Base-by-base conservation (phyloP, 2,329 filamentous ascomycete genomes). In the Ophiostoma australiae region DNA sequence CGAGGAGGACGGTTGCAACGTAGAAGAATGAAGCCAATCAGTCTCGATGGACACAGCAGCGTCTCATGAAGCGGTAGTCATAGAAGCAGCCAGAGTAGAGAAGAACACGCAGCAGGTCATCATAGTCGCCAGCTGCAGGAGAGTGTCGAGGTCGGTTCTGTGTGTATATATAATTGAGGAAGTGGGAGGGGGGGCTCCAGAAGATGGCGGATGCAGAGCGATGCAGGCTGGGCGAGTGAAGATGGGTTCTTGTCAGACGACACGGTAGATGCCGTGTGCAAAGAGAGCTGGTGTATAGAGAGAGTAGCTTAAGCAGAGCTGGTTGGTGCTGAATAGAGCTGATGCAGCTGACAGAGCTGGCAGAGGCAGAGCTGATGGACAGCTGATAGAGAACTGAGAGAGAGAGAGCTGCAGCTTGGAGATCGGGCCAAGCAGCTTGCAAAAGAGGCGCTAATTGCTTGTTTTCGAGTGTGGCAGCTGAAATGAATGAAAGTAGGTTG, bases 41-140 rank as follows among this genome's bases (percentile, higher is more conserved):
- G 63, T 66, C 63, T 33, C 41, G n/a, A 15, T 11, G 13, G 23
- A 15, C 7, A 31, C 37, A 63, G 41, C 31, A 15, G 20, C 63
- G 35, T 63, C 52, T 72, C 69, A 72, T 39, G 71, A 44, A 48
- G 70, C 55, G 20, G 20, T 41, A 70, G n/a, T 69, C 67, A 70
- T 65, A 41, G 48, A 70, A 27, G 61, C 61, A 68, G 69, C 65
- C 41, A 58, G 20, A 44, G 52, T 68, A 44, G 15, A 37, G 48
- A 69, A n/a, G n/a, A 33, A 23, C 41, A 33, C 63, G 39, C 37
- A 48, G 67, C 67, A 63, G 66, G 44, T 70, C 71, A 70, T 72
- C 69, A 67, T 72, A 15, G 63, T 66, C 35, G 63, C 63, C 63
- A 66, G 63, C 20, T 23, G n/a, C 6, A 10, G 63, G n/a, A 13